Percentiles rank a stretch among this genome's conserved stretches.
Evolutionary conservation across 1,284 basidiomycete species (phyloP).

Genomic region (Pseudozyma sp.): DNA sequence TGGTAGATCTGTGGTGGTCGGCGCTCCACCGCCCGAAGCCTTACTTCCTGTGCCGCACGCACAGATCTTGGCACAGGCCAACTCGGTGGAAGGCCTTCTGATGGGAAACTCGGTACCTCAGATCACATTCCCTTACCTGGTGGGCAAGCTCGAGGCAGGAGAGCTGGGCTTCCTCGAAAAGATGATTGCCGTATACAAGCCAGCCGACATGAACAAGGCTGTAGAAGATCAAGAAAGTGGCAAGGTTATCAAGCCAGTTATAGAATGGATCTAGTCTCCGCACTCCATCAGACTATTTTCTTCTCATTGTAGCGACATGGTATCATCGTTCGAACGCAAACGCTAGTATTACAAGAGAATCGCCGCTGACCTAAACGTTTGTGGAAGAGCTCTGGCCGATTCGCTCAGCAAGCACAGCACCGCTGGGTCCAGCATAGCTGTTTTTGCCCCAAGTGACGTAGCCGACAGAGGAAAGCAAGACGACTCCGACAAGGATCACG

Average conservation of each 20-base stretch:
- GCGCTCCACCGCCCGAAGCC: constrained; percentile 14
- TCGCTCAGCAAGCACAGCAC: constrained; percentile 26
- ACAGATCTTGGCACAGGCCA: constrained; percentile 20
- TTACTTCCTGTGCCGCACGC: constrained; percentile 10
- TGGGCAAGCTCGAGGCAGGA: constrained; percentile 31
- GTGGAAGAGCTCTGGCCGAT: constrained; percentile 9
- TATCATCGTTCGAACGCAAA: neutral
- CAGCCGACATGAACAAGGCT: constrained; percentile 31
- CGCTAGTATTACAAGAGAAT: neutral
- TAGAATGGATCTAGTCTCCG: constrained; percentile 24
- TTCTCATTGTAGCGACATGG: too few relatives aligned
- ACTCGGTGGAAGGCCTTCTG: constrained; percentile 27
- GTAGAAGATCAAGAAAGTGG: constrained; percentile 32
- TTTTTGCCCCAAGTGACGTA: constrained; percentile 28
- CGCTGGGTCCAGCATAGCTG: constrained; percentile 31
- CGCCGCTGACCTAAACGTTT: neutral
- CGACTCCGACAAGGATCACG: constrained; percentile 30
- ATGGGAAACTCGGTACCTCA: constrained; percentile 38
- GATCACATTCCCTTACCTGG: constrained; percentile 31
- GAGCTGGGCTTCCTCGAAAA: constrained; percentile 31
- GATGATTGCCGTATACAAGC: constrained; percentile 37
- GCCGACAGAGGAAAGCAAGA: constrained; percentile 23
- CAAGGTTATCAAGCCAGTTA: constrained; percentile 46
- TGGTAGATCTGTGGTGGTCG: constrained; percentile 15
- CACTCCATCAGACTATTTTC: too few relatives aligned